Evolutionary conservation across 176 grass and related monocot species (phyloP), one percentile per base, ranked within the genome.

Genomic region (Saccharum spontaneum): DNA sequence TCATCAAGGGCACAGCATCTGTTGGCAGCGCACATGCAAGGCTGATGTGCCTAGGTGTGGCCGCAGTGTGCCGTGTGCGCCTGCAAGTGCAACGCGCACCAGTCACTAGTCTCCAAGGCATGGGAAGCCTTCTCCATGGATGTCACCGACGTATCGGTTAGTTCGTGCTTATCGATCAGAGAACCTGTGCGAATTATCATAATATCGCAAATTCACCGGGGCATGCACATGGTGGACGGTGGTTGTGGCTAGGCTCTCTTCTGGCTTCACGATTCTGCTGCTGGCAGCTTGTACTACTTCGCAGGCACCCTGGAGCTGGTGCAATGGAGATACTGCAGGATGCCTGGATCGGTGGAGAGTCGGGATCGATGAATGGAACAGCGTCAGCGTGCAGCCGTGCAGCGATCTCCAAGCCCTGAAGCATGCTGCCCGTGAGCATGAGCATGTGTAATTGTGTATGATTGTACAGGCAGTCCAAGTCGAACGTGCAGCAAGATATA

Each of bases 21-120:
- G 43, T 48, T 67, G 88, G 49, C 28, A 46, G 45, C 6, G 80
- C 80, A 83, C 89, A 87, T 90, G 88, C 68, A 7, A 31, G 2
- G 73, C 60, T 20, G 62, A 75, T 6, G 60, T 6, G 76, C 38
- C 49, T 81, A 13, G 68, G 88, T 15, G 82, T 52, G 83, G 72
- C 64, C 73, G 54, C 66, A 23, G 55, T 52, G 37, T 34, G 34
- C 6, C 48, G 39, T 5, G 79, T 36, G 10, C 7, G 23, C 0
- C 4, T 5, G 60, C 62, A 31, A 65, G 62, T 15, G 84, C 54
- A 26, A 4, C 34, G 82, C 69, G 82, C 69, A 69, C 44, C 23
- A 5, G 17, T 46, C 77, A 31, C 71, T 12, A 1, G 23, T 72
- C 43, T 78, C 43, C 17, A 12, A 52, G 50, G 23, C 6, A 46